Evolutionary conservation across 2,329 filamentous ascomycete species (phyloP), one percentile per base, ranked within the genome.

Genomic region (Fusarium liriodendri): DNA sequence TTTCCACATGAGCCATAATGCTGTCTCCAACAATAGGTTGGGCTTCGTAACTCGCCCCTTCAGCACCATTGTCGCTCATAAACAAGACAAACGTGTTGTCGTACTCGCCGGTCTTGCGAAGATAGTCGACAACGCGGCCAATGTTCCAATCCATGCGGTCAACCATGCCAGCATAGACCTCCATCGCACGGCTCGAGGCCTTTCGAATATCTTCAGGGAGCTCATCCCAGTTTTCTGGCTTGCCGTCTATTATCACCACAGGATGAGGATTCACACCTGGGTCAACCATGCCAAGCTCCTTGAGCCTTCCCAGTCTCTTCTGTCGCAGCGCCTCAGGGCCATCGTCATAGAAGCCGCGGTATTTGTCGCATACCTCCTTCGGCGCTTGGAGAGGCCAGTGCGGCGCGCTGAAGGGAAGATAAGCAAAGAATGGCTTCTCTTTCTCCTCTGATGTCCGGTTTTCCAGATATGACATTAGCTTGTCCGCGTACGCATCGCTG

Each of bases 21-120:
- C 38, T 47, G 11, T 35, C 40, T 0, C 58, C 58, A 22, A 61
- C 40, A 13, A 61, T 45, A 11, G 60, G 60, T 2, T 38, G 25
- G 2, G 71, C 69, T 25, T 72, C 72, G 10, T 65, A 89, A 1
- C 85, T 85, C 25, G 87, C 88, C n/a, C 89, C 89, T 73, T 91
- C 89, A n/a, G 89, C 89, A 5, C 89, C 89, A 70, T 91, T 91
- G 80, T 91, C 89, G 2, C 86, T 89, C 83, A 91, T 87, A 84
- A 92, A 92, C 76, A 88, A 85, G 61, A 92, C 84, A 68, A 92
- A 88, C 2, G 90, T 92, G 78, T 92, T 91, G 69, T 92, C 90
- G 1, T 89, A 83, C 76, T 92, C 89, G 67, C 86, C 88, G 2
- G 86, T 88, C 50, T 85, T 78, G 66, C 88, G 82, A 4, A 92